A percentile compares a stretch with the other conserved stretches of the same genome.
Evolutionary conservation across 2,329 filamentous ascomycete genomes (phyloP).

Genomic region (Fusarium fracticaudum): DNA sequence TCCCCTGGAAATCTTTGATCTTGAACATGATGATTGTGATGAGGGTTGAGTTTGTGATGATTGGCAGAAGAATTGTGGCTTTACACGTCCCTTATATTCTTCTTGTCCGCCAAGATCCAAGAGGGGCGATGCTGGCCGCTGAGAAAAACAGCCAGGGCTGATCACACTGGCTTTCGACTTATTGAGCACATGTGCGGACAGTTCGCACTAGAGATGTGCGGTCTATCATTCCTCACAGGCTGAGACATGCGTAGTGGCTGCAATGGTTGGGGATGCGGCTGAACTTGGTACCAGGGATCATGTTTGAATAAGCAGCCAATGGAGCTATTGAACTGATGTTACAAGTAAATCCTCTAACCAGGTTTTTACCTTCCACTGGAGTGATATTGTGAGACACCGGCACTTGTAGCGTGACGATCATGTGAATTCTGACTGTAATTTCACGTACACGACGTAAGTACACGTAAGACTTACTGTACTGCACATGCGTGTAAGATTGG

Average conservation of each 20-base stretch:
- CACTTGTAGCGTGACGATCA: background rate
- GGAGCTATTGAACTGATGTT: no score
- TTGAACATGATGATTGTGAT: conserved; percentile 20
- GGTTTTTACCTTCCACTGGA: no score
- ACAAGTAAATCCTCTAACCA: background rate
- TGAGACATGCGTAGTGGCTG: conserved; percentile 10
- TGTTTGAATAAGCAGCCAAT: background rate
- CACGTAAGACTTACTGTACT: conserved; percentile 1
- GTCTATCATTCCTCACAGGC: background rate
- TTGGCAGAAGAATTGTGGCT: background rate
- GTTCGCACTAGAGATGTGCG: background rate
- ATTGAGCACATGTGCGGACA: background rate
- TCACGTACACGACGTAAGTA: background rate
- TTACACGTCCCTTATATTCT: background rate
- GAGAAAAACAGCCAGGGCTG: background rate
- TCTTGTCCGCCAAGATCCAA: background rate
- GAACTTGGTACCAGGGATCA: background rate
- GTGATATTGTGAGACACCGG: no score
- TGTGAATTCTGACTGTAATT: background rate
- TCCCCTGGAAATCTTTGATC: conserved; percentile 35
- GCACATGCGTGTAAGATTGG: background rate
- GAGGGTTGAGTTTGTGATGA: background rate
- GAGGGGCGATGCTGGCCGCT: background rate
- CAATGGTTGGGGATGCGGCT: background rate
- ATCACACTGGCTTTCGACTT: background rate